Base-by-base conservation (phyloP, 768 basidiomycete species). In the Termitomyces heimii region DNA sequence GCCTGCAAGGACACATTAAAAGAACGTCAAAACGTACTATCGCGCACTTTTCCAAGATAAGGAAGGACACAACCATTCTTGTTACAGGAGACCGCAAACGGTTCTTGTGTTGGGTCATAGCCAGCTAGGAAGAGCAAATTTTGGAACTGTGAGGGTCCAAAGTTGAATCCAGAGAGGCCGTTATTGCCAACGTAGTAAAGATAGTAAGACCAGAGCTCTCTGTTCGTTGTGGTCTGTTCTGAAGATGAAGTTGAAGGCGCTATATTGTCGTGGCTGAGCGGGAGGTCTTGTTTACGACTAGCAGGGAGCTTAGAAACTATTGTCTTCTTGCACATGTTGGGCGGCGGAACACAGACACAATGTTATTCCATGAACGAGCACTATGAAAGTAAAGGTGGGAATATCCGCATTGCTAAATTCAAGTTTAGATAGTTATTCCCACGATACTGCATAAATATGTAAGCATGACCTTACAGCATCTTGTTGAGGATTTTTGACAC, bases 111-210 rank as follows among this genome's bases (percentile, higher is more conserved):
- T 9, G 85, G 86, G 65, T 89, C 85, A 56, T 86, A 87, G 3
- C 86, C 86, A n/a, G 86, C 86, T 12, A 86, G 74, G 63, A 80
- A 88, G 32, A 89, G 77, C 51, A 88, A 69, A 66, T 88, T 88
- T 66, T 88, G 86, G 68, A 88, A 88, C 62, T 88, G 86, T 9
- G 84, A 86, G 0, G 86, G 87, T 5, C 85, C 86, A 66, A 85
- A 86, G 62, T 86, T 86, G 75, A 86, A 84, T 7, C 83, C 85
- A 1, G 84, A 80, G 29, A 88, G 70, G 8, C 86, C 86, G 51
- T 82, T 88, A 58, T 88, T 88, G 32, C 86, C 86, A 37, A 84
- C 65, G 54, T 82, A 85, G 59, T 82, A 85, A 28, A 83, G 63
- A 67, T 85, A 85, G 66, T 82, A 84, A 1, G 82, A 71, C 81